phyloP scores from a whole-genome alignment of 164 flowering plant genomes.

The Nymphaea thermarum region DNA sequence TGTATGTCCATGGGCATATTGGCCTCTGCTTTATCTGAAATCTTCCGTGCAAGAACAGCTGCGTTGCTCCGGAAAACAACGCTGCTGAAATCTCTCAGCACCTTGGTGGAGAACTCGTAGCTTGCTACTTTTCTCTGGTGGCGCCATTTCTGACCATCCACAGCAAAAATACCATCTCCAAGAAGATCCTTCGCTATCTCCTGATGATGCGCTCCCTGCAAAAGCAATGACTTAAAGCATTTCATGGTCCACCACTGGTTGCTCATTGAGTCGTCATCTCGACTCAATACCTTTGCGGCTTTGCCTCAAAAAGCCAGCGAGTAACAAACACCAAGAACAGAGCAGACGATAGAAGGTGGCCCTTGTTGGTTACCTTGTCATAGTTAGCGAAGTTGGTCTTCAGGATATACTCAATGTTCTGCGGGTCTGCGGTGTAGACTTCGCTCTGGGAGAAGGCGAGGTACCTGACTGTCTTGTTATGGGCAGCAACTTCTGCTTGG shows the following conservation, averaged over 20 bases:
- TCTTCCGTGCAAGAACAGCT: slow-evolving; percentile 13
- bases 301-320: slow-evolving; percentile 37
- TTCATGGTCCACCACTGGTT: too few species aligned
- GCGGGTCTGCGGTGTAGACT: slow-evolving; percentile 38
- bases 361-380: too few species aligned
- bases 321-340: not conserved
- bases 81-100: slow-evolving; percentile 21
- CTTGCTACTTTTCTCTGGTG: slow-evolving; percentile 32
- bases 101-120: slow-evolving; percentile 33
- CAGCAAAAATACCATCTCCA: slow-evolving; percentile 42
- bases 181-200: slow-evolving; percentile 5
- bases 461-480: slow-evolving; percentile 38
- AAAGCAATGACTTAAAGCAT: too few species aligned
- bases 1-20: too few species aligned
- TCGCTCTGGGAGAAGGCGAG: slow-evolving; percentile 34
- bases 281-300: not conserved
- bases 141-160: slow-evolving; percentile 43
- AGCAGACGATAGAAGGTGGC: too few species aligned
- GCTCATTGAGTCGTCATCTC: too few species aligned
- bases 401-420: slow-evolving; percentile 52
- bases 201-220: slow-evolving; percentile 3
- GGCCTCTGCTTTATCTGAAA: too few species aligned
- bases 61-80: slow-evolving; percentile 21
- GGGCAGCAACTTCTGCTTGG: slow-evolving; percentile 26
- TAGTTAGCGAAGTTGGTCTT: slow-evolving; percentile 20